Evolutionary conservation across 805 yeast species (phyloP).

Genomic region (Jamesozyma rosinii): DNA sequence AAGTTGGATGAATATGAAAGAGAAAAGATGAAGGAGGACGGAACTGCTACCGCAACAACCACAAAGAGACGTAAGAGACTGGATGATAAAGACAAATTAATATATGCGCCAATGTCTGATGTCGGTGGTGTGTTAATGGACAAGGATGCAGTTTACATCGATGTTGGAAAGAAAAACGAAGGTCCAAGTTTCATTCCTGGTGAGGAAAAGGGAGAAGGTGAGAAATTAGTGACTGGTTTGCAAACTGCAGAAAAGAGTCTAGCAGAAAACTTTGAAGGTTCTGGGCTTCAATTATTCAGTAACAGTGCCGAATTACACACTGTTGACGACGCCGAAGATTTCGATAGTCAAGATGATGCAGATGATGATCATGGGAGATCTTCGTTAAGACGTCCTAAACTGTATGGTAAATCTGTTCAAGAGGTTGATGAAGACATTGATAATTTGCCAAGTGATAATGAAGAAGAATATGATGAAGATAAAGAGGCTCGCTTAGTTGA

Average conservation of each 20-base stretch:
- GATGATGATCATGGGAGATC: constrained; percentile 51
- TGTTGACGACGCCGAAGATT: constrained; percentile 34
- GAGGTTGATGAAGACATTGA: constrained; percentile 41
- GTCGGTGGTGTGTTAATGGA: constrained; percentile 98
- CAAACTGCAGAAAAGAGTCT: constrained; percentile 60
- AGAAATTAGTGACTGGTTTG: constrained; percentile 69
- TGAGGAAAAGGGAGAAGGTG: constrained; percentile 74
- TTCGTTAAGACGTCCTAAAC: constrained; percentile 50
- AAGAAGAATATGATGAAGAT: constrained; percentile 35
- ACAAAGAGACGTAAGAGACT: constrained; percentile 83
- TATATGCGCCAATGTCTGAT: constrained; percentile 98
- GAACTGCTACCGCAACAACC: constrained; percentile 42
- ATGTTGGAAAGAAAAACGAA: constrained; percentile 32
- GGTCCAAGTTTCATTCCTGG: constrained; percentile 46
- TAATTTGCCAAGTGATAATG: constrained; percentile 36
- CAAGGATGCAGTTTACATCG: constrained; percentile 94
- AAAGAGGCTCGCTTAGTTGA: constrained; percentile 40
- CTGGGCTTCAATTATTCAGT: constrained; percentile 70
- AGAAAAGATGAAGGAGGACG: constrained; percentile 62
- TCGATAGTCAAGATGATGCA: constrained; percentile 26
- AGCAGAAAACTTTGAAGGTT: constrained; percentile 49
- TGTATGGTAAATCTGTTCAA: constrained; percentile 44
- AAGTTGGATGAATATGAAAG: constrained; percentile 72
- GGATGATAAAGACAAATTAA: constrained; percentile 87
- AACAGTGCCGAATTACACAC: constrained; percentile 43